Conservation (phyloP, 2,329 filamentous ascomycete genomes). For the Arthrobotrys iridis region DNA sequence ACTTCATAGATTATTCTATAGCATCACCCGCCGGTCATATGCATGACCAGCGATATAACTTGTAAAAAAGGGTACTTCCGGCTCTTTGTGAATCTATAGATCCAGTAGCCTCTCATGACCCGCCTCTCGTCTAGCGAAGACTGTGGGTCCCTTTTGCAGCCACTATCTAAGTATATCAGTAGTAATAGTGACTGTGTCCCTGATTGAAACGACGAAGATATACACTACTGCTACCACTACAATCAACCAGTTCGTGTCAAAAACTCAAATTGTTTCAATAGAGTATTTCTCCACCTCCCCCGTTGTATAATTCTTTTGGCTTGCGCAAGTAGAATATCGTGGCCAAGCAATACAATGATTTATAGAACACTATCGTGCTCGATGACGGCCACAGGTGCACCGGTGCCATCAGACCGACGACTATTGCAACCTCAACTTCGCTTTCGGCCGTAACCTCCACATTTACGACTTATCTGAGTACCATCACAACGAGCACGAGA, state of each 20-base stretch:
- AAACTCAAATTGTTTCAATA: neutral
- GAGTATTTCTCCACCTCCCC: too few relatives aligned
- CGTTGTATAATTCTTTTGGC: too few relatives aligned
- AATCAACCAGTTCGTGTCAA: constrained; percentile 6
- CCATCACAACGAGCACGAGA: neutral
- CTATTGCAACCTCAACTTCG: neutral
- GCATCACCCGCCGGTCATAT: neutral
- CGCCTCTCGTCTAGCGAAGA: neutral
- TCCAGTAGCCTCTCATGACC: constrained; percentile 9
- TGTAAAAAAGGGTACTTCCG: neutral
- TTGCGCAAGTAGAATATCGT: neutral
- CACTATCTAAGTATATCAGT: constrained; percentile 8
- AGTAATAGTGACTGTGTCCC: neutral
- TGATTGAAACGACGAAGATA: neutral
- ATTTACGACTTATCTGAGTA: constrained; percentile 1
- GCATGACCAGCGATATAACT: neutral
- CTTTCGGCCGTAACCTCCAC: neutral
- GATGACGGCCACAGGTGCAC: neutral
- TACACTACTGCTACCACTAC: constrained; percentile 17
- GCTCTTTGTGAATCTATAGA: neutral
- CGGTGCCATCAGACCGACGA: neutral
- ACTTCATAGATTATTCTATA: neutral
- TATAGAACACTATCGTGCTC: neutral
- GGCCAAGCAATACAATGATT: neutral
- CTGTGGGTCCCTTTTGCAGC: constrained; percentile 9